Conservation (phyloP, 1,284 basidiomycete genomes). For the Peniophora sp. region DNA sequence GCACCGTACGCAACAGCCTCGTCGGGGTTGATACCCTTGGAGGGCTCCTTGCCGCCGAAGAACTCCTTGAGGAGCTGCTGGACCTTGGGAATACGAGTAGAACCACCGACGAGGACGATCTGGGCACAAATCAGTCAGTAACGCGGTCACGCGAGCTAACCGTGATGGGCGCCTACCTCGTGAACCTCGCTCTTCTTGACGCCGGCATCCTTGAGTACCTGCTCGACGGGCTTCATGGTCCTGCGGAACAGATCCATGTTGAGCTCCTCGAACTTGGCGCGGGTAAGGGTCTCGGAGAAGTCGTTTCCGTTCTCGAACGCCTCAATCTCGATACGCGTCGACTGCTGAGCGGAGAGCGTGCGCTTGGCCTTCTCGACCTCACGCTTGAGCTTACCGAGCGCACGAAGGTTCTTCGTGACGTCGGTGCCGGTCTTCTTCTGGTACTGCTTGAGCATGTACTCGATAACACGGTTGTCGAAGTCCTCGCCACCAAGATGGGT, state of each 20-base stretch:
- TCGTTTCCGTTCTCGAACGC: conserved; percentile 94
- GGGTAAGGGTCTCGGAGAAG: conserved; percentile 93
- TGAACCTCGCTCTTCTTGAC: conserved; percentile 97
- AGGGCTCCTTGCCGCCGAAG: conserved; percentile 83
- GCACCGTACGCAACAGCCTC: conserved; percentile 73
- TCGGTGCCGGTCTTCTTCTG: conserved; percentile 94
- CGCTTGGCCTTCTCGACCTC: conserved; percentile 99
- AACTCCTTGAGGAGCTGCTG: conserved; percentile 94
- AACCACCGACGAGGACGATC: conserved; percentile 92
- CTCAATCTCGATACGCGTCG: conserved; percentile 69
- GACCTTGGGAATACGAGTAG: conserved; percentile 98
- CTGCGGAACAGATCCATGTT: conserved; percentile 99
- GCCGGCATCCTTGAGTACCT: conserved; percentile 95
- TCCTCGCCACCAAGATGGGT: conserved; percentile 99
- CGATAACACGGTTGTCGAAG: conserved; percentile 95
- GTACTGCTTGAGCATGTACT: conserved; percentile 88
- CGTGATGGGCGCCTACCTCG: conserved; percentile 48
- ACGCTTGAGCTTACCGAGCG: conserved; percentile 94
- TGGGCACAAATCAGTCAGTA: conserved; percentile 14
- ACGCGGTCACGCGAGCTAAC: no score
- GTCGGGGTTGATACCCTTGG: conserved; percentile 86
- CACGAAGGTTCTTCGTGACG: conserved; percentile 80
- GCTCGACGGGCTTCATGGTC: conserved; percentile 99
- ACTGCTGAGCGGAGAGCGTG: conserved; percentile 80
- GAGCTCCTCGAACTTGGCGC: conserved; percentile 98